Evolutionary conservation across 164 flowering plant genomes (phyloP).

Genomic region (Tinospora cordifolia): DNA sequence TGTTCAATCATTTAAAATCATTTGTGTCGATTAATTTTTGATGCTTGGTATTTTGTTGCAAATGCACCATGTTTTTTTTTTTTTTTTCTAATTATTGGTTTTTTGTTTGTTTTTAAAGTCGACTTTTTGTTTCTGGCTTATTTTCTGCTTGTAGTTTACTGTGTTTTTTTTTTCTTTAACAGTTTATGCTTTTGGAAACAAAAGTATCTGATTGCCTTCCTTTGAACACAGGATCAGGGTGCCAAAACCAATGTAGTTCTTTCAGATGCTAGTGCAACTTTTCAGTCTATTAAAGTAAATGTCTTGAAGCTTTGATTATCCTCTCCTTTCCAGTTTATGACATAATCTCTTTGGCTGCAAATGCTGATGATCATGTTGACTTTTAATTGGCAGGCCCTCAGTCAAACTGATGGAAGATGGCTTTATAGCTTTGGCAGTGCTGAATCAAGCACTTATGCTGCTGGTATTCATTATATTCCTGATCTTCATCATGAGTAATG

Average conservation of each 20-base stretch:
- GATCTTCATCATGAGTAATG: neutral
- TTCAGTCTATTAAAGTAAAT: slow-evolving; percentile 80
- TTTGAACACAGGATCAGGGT: slow-evolving; percentile 46
- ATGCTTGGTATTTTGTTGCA: no score
- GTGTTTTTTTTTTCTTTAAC: neutral
- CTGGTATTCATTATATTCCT: slow-evolving; percentile 46
- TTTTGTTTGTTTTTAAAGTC: no score
- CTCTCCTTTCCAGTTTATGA: neutral
- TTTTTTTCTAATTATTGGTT: neutral
- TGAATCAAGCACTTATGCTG: slow-evolving; percentile 78
- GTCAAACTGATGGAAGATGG: slow-evolving; percentile 99
- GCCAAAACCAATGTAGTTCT: slow-evolving; percentile 39
- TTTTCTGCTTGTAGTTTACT: neutral
- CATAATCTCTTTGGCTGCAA: neutral
- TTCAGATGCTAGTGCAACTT: slow-evolving; percentile 61
- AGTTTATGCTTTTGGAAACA: neutral
- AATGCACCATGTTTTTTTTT: no score
- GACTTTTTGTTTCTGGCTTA: neutral
- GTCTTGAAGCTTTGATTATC: neutral
- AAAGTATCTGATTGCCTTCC: neutral
- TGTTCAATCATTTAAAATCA: no score
- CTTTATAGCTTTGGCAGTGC: slow-evolving; percentile 68
- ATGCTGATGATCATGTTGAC: neutral
- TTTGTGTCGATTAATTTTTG: no score
- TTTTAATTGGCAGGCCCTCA: slow-evolving; percentile 50